phyloP scores from a whole-genome alignment of 1,284 basidiomycete genomes.

The Singerocomus inundabilis region DNA sequence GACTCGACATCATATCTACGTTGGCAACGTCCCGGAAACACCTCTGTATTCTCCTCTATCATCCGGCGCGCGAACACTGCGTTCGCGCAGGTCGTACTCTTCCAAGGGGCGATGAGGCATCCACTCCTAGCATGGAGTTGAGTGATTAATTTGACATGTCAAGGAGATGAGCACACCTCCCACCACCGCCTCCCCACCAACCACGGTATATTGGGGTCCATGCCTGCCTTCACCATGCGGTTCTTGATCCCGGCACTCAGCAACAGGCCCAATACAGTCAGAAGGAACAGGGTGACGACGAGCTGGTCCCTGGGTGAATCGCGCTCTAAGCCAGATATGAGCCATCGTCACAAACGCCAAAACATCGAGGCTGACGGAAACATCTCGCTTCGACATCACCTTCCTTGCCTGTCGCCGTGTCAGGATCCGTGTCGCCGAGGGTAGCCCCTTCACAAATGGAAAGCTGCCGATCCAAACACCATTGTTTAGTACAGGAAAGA shows the following conservation, averaged over 20 bases:
- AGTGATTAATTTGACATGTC: slow-evolving; percentile 24
- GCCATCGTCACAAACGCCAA: slow-evolving; percentile 29
- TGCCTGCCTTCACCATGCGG: slow-evolving; percentile 74
- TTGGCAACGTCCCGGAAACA: slow-evolving; percentile 32
- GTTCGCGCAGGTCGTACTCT: slow-evolving; percentile 48
- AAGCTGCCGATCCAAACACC: slow-evolving; percentile 92
- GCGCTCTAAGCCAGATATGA: slow-evolving; percentile 48
- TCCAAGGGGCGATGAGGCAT: slow-evolving; percentile 53
- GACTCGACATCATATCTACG: slow-evolving; percentile 19
- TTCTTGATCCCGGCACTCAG: slow-evolving; percentile 81
- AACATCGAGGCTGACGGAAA: slow-evolving; percentile 72
- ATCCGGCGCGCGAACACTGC: slow-evolving; percentile 32
- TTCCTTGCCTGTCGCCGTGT: slow-evolving; percentile 93
- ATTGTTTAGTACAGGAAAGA: slow-evolving; percentile 89
- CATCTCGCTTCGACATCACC: slow-evolving; percentile 94
- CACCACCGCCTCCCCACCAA: slow-evolving; percentile 64
- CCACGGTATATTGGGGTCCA: slow-evolving; percentile 64
- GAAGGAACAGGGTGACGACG: slow-evolving; percentile 85
- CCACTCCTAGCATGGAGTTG: slow-evolving; percentile 48
- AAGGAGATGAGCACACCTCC: slow-evolving; percentile 55
- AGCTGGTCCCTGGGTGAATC: slow-evolving; percentile 91
- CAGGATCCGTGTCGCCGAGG: slow-evolving; percentile 83
- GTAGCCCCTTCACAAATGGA: slow-evolving; percentile 82
- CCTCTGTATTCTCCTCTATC: slow-evolving; percentile 42
- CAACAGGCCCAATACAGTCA: slow-evolving; percentile 81